Evolutionary conservation across 208 protist genomes (phyloP).

Genomic region (Leishmania lainsoni): DNA sequence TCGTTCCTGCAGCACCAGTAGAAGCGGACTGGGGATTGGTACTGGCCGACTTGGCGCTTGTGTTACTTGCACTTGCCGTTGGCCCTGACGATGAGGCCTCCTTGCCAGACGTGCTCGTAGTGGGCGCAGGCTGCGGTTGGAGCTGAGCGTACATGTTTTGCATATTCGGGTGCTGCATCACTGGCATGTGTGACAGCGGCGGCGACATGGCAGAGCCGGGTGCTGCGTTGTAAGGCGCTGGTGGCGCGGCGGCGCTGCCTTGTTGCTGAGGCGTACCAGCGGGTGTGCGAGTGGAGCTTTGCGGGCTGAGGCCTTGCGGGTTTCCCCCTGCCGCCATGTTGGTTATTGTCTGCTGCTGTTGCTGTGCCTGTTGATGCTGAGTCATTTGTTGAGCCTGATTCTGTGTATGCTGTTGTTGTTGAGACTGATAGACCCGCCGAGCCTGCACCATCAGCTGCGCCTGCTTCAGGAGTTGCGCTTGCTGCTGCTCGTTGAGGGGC

Average conservation of each 20-base stretch:
- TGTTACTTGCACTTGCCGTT: neutral
- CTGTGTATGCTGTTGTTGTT: slow-evolving; percentile 30
- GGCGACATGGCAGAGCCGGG: neutral
- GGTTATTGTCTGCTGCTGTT: slow-evolving; percentile 10
- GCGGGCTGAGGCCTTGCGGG: neutral
- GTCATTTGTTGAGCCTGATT: slow-evolving; percentile 20
- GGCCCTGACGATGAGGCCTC: neutral
- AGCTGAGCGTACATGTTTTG: neutral
- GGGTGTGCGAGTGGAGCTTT: slow-evolving; percentile 13
- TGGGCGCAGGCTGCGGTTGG: slow-evolving; percentile 3
- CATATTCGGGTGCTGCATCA: neutral
- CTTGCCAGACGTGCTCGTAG: neutral
- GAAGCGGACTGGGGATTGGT: neutral
- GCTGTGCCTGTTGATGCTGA: slow-evolving; percentile 34
- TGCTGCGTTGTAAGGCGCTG: slow-evolving; percentile 9
- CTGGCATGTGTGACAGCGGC: neutral
- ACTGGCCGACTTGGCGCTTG: neutral
- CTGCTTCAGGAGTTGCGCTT: slow-evolving; percentile 27
- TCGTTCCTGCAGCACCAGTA: neutral
- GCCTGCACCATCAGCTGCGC: slow-evolving; percentile 20
- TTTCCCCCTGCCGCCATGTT: slow-evolving; percentile 5
- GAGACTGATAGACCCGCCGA: slow-evolving; percentile 13
- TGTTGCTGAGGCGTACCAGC: slow-evolving; percentile 27
- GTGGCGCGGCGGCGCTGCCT: slow-evolving; percentile 21
- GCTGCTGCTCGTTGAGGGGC: slow-evolving; percentile 20